A percentile compares a stretch with the other conserved stretches of the same genome.
These are phyloP conservation scores for Aureobasidium sp. DNA, from an alignment of 2,329 filamentous ascomycete genomes.

Conservation along the genomic window DNA sequence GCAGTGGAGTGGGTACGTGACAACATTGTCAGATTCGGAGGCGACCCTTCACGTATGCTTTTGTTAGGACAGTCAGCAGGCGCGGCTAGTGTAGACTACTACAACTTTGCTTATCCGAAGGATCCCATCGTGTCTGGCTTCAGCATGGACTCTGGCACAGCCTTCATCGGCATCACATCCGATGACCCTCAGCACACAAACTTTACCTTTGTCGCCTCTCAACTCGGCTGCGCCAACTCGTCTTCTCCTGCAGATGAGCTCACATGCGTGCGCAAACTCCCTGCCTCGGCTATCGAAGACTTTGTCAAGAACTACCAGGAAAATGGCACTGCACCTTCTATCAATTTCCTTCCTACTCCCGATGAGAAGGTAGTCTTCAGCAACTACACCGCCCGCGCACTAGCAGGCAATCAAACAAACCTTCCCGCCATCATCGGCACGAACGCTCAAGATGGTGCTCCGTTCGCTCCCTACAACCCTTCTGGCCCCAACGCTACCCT, in stretches of 20 bases:
- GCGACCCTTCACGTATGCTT: constrained; percentile 28
- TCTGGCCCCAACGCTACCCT: constrained; percentile 24
- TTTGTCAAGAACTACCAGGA: constrained; percentile 29
- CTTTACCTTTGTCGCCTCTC: constrained; percentile 33
- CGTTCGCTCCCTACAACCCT: constrained; percentile 30
- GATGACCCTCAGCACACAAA: constrained; percentile 27
- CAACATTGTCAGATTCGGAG: constrained; percentile 47
- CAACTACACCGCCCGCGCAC: constrained; percentile 29
- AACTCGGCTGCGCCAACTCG: constrained; percentile 29
- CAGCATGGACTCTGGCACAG: constrained; percentile 42
- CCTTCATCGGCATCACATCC: constrained; percentile 26
- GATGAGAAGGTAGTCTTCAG: constrained; percentile 25
- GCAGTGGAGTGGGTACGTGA: constrained; percentile 46
- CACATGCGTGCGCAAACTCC: constrained; percentile 32
- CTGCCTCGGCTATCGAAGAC: constrained; percentile 25
- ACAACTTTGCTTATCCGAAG: constrained; percentile 41
- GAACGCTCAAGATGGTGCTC: constrained; percentile 30
- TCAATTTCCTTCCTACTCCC: constrained; percentile 18
- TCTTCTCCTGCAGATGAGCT: constrained; percentile 26
- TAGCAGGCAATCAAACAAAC: background rate
- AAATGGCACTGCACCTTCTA: constrained; percentile 22
- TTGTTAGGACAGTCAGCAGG: constrained; percentile 27
- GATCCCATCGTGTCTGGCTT: constrained; percentile 46
- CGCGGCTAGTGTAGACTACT: constrained; percentile 30
- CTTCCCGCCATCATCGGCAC: constrained; percentile 33